Conservation (phyloP, 2,329 filamentous ascomycete genomes). For the Colletotrichum sp. region DNA sequence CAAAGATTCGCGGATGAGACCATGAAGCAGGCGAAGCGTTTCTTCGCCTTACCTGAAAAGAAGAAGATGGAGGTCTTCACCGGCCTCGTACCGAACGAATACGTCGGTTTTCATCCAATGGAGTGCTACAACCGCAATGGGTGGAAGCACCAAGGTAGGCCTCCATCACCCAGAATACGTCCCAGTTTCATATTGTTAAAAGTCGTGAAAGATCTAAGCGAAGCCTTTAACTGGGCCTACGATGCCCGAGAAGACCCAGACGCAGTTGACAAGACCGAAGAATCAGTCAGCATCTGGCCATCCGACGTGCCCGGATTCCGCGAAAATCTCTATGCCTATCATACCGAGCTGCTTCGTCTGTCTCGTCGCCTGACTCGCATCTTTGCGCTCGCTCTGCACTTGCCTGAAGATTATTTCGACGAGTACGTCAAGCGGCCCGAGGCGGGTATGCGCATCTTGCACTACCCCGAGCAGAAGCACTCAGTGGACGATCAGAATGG, state of each 20-base stretch:
- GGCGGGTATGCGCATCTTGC: conserved; percentile 39
- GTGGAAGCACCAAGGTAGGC: conserved; percentile 38
- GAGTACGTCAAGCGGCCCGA: conserved; percentile 34
- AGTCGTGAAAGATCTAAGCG: conserved; percentile 30
- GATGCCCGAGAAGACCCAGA: conserved; percentile 32
- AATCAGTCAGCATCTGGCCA: conserved; percentile 32
- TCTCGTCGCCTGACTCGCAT: conserved; percentile 41
- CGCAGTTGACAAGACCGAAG: conserved; percentile 29
- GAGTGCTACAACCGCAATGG: conserved; percentile 43
- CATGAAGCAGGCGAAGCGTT: conserved; percentile 40
- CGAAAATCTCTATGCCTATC: conserved; percentile 37
- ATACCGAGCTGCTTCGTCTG: conserved; percentile 37
- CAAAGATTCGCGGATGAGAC: conserved; percentile 31
- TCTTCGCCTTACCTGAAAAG: conserved; percentile 47
- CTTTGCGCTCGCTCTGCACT: conserved; percentile 44
- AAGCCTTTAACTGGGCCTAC: conserved; percentile 39
- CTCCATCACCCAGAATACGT: not conserved
- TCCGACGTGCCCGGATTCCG: conserved; percentile 38
- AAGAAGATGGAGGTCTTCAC: conserved; percentile 54
- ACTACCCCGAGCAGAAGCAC: conserved; percentile 42
- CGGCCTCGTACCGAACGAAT: conserved; percentile 37
- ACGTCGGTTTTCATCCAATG: conserved; percentile 39
- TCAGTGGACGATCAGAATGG: conserved; percentile 28
- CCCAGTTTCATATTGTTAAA: conserved; percentile 18
- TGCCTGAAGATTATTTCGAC: conserved; percentile 46